A percentile compares a stretch with the other conserved stretches of the same genome.
phyloP scores from a whole-genome alignment of 257 asterid genomes.

The Capsicum rhomboideum region DNA sequence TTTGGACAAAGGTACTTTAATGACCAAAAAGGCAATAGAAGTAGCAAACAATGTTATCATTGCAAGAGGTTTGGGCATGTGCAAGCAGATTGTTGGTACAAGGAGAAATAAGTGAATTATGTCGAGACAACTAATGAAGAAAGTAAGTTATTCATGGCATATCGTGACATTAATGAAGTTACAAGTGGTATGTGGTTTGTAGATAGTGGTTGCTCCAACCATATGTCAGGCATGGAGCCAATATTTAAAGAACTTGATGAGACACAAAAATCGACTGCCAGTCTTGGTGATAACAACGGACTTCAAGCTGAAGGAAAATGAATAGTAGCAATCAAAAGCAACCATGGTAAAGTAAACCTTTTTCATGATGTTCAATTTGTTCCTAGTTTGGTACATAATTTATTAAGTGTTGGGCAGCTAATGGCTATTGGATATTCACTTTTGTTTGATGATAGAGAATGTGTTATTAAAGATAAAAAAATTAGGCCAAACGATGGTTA shows the following conservation, averaged over 20 bases:
- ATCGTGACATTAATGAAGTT: not conserved
- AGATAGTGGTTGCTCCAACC: not conserved
- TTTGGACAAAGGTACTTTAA: not conserved
- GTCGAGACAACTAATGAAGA: too few relatives aligned
- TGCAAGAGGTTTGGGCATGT: constrained; percentile 1
- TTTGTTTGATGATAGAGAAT: not conserved
- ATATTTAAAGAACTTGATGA: constrained; percentile 6
- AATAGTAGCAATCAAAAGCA: not conserved
- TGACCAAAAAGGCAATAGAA: not conserved
- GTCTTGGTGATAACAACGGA: not conserved
- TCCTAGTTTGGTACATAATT: too few relatives aligned
- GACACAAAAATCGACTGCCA: not conserved
- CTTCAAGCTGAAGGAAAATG: constrained; percentile 4
- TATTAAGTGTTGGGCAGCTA: too few relatives aligned
- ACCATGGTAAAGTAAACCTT: not conserved
- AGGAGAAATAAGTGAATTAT: not conserved
- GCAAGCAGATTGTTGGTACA: constrained; percentile 1
- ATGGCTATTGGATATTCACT: constrained; percentile 5
- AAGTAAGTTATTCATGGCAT: too few relatives aligned
- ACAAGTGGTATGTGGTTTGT: not conserved
- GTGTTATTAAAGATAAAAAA: not conserved
- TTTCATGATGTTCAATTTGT: not conserved
- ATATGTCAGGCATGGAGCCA: not conserved
- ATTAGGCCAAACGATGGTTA: not conserved
- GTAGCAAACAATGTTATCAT: not conserved